A percentile compares a stretch with the other conserved stretches of the same genome.
Conservation (phyloP, 441 rosid species). For the Viola pubescens region DNA sequence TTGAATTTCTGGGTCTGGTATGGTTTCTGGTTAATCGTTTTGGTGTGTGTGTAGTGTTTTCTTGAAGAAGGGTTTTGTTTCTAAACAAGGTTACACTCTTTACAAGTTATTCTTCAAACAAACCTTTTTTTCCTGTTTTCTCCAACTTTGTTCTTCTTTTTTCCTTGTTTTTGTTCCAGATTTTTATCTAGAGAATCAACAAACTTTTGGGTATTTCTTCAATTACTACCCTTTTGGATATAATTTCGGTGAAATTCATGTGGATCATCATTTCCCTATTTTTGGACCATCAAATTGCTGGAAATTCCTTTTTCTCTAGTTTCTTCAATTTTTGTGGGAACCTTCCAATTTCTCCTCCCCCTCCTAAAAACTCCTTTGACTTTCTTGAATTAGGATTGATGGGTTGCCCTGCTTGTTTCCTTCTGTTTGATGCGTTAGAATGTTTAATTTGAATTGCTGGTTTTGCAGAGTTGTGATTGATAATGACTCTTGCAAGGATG, state of each 20-base stretch:
- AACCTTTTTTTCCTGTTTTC: neutral
- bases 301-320: neutral
- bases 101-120: slow-evolving; percentile 4
- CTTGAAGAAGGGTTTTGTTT: neutral
- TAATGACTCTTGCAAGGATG: slow-evolving; percentile 55
- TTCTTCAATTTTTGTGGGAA: slow-evolving; percentile 1
- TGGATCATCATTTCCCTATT: too few species aligned
- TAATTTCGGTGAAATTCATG: too few species aligned
- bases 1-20: slow-evolving; percentile 7
- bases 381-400: neutral
- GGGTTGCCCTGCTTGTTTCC: neutral
- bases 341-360: neutral
- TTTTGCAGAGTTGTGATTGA: slow-evolving; percentile 75
- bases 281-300: neutral
- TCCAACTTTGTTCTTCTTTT: neutral
- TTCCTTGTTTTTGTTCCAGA: neutral
- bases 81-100: slow-evolving; percentile 9
- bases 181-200: neutral
- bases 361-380: neutral
- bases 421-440: neutral
- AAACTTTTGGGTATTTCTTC: too few species aligned
- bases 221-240: too few species aligned
- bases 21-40: neutral
- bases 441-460: slow-evolving; percentile 10
- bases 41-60: neutral